phyloP scores from a whole-genome alignment of 2,329 filamentous ascomycete species.

The Fusarium chlamydosporum region DNA sequence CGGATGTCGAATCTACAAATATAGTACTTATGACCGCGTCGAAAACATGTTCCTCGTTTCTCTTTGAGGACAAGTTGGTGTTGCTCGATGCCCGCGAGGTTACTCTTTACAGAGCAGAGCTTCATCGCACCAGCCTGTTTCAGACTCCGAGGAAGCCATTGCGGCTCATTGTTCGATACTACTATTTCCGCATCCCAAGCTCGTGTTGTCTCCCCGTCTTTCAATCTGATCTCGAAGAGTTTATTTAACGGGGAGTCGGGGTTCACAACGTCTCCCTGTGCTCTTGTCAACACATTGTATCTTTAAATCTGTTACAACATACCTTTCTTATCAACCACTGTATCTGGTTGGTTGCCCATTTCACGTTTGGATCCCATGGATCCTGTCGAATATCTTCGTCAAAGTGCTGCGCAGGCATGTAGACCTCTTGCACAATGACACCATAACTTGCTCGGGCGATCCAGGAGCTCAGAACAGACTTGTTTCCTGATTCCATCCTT shows the following conservation, averaged over 20 bases:
- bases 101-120: slow-evolving; percentile 58
- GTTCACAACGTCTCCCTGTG: slow-evolving; percentile 58
- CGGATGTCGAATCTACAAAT: slow-evolving; percentile 64
- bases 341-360: slow-evolving; percentile 46
- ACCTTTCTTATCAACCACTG: slow-evolving; percentile 47
- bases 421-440: slow-evolving; percentile 39
- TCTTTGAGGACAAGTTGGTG: slow-evolving; percentile 57
- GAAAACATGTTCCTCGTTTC: slow-evolving; percentile 55
- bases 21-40: slow-evolving; percentile 56
- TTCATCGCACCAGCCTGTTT: slow-evolving; percentile 56
- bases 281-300: slow-evolving; percentile 5
- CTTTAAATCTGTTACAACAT: neutral
- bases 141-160: slow-evolving; percentile 56
- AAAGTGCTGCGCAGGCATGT: slow-evolving; percentile 38
- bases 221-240: slow-evolving; percentile 54
- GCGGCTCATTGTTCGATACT: slow-evolving; percentile 56
- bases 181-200: slow-evolving; percentile 58
- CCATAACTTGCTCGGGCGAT: slow-evolving; percentile 48
- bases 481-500: slow-evolving; percentile 26
- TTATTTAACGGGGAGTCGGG: slow-evolving; percentile 55
- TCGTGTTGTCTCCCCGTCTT: slow-evolving; percentile 52
- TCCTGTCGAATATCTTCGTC: slow-evolving; percentile 41
- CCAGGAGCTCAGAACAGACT: slow-evolving; percentile 33
- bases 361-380: slow-evolving; percentile 30
- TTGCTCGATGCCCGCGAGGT: slow-evolving; percentile 58